Base-by-base conservation (phyloP, 306 rosid species). In the Cucurbita maxima region DNA sequence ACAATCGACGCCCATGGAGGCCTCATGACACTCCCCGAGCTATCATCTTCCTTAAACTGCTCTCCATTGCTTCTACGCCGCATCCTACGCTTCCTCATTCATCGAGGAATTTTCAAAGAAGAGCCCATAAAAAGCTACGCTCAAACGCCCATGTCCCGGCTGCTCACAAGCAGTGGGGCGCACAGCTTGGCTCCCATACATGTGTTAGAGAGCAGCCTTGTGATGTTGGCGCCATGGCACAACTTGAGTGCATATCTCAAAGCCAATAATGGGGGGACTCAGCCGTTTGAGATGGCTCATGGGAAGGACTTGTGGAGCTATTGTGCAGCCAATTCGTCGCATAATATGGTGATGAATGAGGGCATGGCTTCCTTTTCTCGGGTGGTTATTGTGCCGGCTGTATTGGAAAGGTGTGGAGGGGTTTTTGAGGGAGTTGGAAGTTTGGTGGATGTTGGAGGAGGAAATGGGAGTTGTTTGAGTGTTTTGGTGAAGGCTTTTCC, bases 401-500 rank as follows among this genome's bases (percentile, higher is more conserved):
- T 87, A 1, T 8, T 85, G 38, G 58, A 71, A 14, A 78, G 74
- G 54, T 88, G 86, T 67, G 3, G 45, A 20, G 85, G 85, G 70
- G 73, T 58, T 4, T 84, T 89, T 50, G 64, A 77, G 7, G 96
- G 92, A 8, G 0, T 89, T n/a, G 8, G 5, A 0, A 76, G 79
- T 4, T 51, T 92, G 50, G 98, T 92, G 8, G 96, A 92, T 67
- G 96, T 87, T 1, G 98, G 96, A 8, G 92, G 91, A 0, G 98
- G 96, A 10, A 82, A 81, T 7, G 98, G 96, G 6, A 84, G 83
- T 1, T 3, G 82, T 54, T 73, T 85, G 79, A 1, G 76, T 3
- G 3, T 78, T 55, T n/a, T 88, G 10, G 80, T 60, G 1, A 48
- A 78, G 79, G 88, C 83, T 8, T 83, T 67, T 12, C 88, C 92